Conservation (phyloP, 805 yeast genomes). For the Myxozyma mucilagina region DNA sequence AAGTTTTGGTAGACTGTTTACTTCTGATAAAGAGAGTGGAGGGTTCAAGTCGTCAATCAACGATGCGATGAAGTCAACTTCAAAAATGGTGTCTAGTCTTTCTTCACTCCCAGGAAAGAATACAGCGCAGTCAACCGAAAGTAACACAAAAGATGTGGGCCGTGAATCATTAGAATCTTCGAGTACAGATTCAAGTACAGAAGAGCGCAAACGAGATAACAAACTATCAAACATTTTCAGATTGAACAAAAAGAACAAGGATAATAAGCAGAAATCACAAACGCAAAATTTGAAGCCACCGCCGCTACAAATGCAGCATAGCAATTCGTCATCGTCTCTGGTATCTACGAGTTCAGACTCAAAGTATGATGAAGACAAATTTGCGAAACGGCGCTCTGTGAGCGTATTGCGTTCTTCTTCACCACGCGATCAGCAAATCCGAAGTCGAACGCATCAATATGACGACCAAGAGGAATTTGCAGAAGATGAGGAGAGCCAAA, state of each 20-base stretch:
- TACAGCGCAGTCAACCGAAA: background rate
- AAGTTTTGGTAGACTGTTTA: conserved; percentile 18
- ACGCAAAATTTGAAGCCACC: background rate
- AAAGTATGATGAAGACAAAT: background rate
- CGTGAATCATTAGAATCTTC: conserved; percentile 1
- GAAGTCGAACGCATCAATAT: background rate
- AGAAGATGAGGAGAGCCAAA: background rate
- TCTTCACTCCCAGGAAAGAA: background rate
- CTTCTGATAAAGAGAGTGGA: conserved; percentile 10
- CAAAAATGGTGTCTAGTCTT: conserved; percentile 3
- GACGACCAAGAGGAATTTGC: background rate
- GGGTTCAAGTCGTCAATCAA: background rate
- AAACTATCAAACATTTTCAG: conserved; percentile 9
- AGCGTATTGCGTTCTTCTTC: conserved; percentile 8
- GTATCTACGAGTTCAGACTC: conserved; percentile 14
- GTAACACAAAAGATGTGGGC: background rate
- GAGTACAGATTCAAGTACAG: background rate
- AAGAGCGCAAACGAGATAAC: conserved; percentile 5
- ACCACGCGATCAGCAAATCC: background rate
- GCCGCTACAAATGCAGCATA: background rate
- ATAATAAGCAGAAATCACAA: conserved; percentile 3
- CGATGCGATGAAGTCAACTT: background rate
- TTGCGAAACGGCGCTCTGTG: conserved; percentile 2
- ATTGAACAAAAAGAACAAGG: conserved; percentile 1
- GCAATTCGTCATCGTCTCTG: conserved; percentile 17